Base-by-base conservation (phyloP, 2,329 filamentous ascomycete species). In the Aspergillus pseudoterreus region DNA sequence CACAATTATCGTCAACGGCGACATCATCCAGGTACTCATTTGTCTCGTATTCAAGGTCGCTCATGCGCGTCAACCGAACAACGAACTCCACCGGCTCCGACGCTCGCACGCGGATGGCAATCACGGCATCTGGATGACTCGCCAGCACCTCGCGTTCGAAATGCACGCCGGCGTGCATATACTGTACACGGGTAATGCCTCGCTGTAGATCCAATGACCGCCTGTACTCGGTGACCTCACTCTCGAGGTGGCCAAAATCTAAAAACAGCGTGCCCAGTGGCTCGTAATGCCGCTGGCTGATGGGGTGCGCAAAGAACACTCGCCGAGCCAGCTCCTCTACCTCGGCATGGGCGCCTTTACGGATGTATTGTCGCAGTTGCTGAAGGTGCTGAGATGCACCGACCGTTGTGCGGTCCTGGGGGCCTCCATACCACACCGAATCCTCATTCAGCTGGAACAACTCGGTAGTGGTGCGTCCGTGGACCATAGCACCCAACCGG, bases 261-360 rank as follows among this genome's bases (percentile, higher is more conserved):
- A 78, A 36, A n/a, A 68, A 71, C 8, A 75, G 57, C n/a, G 63
- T 64, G 10, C 69, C 70, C 1, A 73, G 58, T n/a, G 71, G 75
- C 51, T 79, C 76, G 54, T 78, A 79, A 53, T 78, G 73, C 36
- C 77, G 68, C 59, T 77, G 75, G 39, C 70, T 72, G 43, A 71
- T 69, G 11, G 77, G 76, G 11, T 51, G 75, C 21, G 73, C 71
- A 54, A 76, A 75, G 55, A 79, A 79, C 4, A 71, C 70, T 39
- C 62, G 61, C 43, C 66, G 60, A 22, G 70, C 68, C 15, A 77
- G 57, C 45, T 68, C 67, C 57, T 78, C 75, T 3, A 75, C 76
- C 47, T 74, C 68, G 12, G 47, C 51, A 59, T 77, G 73, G 21
- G 65, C 61, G 6, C 70, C 70, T 4, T 63, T 61, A 6, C 73